Evolutionary conservation across 2,329 filamentous ascomycete genomes (phyloP).

Genomic region (Colletotrichum sp.): DNA sequence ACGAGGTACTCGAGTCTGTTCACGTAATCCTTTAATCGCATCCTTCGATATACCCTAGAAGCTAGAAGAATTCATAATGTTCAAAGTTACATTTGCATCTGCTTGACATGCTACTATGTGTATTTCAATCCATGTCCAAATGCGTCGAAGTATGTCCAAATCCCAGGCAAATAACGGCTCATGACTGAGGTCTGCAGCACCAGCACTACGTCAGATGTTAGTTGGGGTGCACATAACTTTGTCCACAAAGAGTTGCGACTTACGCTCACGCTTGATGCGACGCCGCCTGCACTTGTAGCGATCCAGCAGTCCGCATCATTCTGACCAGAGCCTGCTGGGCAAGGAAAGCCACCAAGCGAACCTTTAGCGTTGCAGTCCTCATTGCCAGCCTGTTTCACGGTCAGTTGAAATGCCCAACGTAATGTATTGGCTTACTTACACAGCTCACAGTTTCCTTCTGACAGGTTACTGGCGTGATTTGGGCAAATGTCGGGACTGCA

Average conservation of each 20-base stretch:
- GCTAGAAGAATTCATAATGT: background rate
- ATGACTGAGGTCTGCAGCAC: background rate
- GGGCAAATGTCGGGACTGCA: background rate
- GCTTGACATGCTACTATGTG: background rate
- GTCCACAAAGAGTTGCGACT: background rate
- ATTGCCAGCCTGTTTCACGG: background rate
- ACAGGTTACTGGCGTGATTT: background rate
- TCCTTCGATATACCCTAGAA: constrained; percentile 14
- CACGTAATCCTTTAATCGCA: background rate
- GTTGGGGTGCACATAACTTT: background rate
- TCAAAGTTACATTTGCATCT: background rate
- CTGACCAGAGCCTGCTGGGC: background rate
- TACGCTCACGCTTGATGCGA: background rate
- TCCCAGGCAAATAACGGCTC: background rate
- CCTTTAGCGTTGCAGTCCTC: background rate
- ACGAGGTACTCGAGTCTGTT: background rate
- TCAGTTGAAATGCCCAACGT: background rate
- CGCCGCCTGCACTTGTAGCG: background rate
- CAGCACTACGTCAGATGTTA: background rate
- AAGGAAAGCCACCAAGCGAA: background rate
- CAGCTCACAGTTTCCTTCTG: background rate
- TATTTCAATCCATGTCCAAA: background rate
- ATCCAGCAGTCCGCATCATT: background rate
- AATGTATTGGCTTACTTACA: background rate
- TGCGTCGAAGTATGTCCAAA: rapidly evolving